Evolutionary conservation across 139 green algal genomes (phyloP).

Genomic region (Astrephomene gubernaculifera): DNA sequence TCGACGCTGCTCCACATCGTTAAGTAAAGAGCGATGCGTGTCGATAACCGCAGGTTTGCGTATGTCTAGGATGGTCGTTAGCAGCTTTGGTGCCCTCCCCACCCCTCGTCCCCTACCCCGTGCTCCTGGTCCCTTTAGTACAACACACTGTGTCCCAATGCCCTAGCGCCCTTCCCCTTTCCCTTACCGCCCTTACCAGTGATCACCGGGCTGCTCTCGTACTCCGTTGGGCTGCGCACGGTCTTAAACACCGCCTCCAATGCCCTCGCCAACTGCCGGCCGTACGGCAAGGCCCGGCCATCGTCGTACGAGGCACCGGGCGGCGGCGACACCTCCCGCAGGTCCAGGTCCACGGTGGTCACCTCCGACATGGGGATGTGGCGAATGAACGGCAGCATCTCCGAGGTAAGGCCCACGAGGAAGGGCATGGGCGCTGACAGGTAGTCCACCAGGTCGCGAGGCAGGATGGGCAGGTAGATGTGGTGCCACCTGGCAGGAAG

Average conservation of each 20-base stretch:
- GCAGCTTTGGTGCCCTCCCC: too few relatives aligned
- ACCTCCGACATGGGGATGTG: slow-evolving; percentile 72
- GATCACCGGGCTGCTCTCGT: slow-evolving; percentile 79
- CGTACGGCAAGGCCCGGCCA: slow-evolving; percentile 68
- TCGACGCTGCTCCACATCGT: too few relatives aligned
- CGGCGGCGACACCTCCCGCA: slow-evolving; percentile 51
- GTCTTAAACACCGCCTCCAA: slow-evolving; percentile 58
- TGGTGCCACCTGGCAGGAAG: slow-evolving; percentile 77
- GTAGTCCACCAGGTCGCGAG: slow-evolving; percentile 77
- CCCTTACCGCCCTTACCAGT: slow-evolving; percentile 35
- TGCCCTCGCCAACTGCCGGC: slow-evolving; percentile 63
- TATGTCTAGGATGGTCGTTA: too few relatives aligned
- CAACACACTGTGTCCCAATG: too few relatives aligned
- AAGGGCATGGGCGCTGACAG: slow-evolving; percentile 86
- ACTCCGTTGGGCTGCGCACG: slow-evolving; percentile 78
- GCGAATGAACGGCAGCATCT: slow-evolving; percentile 67
- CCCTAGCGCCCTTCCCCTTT: too few relatives aligned
- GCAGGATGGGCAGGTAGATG: slow-evolving; percentile 86
- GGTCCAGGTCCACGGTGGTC: slow-evolving; percentile 51
- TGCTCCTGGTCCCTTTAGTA: too few relatives aligned
- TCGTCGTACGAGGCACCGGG: slow-evolving; percentile 68
- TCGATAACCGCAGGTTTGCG: too few relatives aligned
- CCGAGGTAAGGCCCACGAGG: slow-evolving; percentile 77
- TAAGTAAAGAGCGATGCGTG: too few relatives aligned
- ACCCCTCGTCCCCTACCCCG: too few relatives aligned